phyloP scores from a whole-genome alignment of 371 early-diverging fungal genomes.

The Choanephora cucurbitarum region DNA sequence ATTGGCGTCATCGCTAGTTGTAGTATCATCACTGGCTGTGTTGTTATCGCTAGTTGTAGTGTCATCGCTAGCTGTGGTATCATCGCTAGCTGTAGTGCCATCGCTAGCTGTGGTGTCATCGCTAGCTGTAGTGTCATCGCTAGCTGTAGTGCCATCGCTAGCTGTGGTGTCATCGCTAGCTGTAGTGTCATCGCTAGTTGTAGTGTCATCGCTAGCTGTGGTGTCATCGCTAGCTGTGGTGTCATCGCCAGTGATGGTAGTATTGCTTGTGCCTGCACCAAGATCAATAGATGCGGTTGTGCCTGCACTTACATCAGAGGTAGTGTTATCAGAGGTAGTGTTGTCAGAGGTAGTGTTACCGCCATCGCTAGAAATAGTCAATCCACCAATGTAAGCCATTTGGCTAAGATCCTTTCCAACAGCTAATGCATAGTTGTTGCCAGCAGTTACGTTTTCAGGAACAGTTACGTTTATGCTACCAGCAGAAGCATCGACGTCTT shows the following conservation, averaged over 20 bases:
- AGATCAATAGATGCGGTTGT: constrained; percentile 19
- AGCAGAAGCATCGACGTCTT: constrained; percentile 34
- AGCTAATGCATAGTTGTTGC: constrained; percentile 44
- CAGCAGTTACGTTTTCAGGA: constrained; percentile 40
- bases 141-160: background rate
- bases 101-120: background rate
- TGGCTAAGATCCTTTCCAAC: constrained; percentile 32
- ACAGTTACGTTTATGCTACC: constrained; percentile 39
- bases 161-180: background rate
- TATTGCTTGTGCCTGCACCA: constrained; percentile 12
- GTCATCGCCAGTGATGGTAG: constrained; percentile 16
- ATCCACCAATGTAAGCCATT: constrained; percentile 46
- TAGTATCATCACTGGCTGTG: background rate
- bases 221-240: constrained; percentile 21
- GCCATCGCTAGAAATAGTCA: constrained; percentile 23
- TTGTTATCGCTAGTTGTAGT: background rate
- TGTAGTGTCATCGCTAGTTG: background rate
- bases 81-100: too few relatives aligned
- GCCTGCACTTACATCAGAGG: constrained; percentile 6
- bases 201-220: constrained; percentile 3
- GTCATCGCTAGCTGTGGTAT: too few relatives aligned
- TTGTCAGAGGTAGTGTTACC: constrained; percentile 9
- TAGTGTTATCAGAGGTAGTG: constrained; percentile 13
- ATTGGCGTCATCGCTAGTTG: background rate
- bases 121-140: too few relatives aligned